Evolutionary conservation across 257 asterid genomes (phyloP).

Genomic region (Solanum appendiculatum): DNA sequence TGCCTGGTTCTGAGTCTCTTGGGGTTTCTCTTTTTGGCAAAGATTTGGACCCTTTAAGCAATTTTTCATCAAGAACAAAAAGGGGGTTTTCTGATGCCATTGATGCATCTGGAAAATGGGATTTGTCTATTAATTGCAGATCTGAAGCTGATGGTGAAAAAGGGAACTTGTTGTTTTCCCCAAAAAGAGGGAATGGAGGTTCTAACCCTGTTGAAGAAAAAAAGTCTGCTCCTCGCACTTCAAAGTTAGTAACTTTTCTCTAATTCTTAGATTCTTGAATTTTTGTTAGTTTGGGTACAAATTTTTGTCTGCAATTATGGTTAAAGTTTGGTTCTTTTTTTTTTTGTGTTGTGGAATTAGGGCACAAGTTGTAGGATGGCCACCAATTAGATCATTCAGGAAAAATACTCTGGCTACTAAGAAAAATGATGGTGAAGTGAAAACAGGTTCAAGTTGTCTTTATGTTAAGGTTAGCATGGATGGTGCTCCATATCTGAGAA

Average conservation of each 20-base stretch:
- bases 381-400: conserved; percentile 73
- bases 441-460: conserved; percentile 37
- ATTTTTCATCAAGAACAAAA: conserved; percentile 49
- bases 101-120: conserved; percentile 64
- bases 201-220: conserved; percentile 3
- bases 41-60: conserved; percentile 33
- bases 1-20: conserved; percentile 65
- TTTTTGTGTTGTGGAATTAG: conserved; percentile 22
- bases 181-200: conserved; percentile 15
- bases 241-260: conserved; percentile 22
- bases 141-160: conserved; percentile 41
- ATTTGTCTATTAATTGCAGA: conserved; percentile 43
- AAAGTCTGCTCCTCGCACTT: conserved; percentile 9
- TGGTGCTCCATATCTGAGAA: conserved; percentile 85
- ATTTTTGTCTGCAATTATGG: not conserved
- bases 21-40: conserved; percentile 52
- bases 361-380: conserved; percentile 92
- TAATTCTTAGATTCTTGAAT: not conserved
- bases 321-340: not conserved
- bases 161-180: conserved; percentile 22
- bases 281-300: not conserved
- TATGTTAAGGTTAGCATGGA: conserved; percentile 87
- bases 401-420: conserved; percentile 56
- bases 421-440: conserved; percentile 20
- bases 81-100: conserved; percentile 74